These are phyloP conservation scores for Lentinula sp. DNA, from an alignment of 768 basidiomycete species.

Conservation along the genomic window DNA sequence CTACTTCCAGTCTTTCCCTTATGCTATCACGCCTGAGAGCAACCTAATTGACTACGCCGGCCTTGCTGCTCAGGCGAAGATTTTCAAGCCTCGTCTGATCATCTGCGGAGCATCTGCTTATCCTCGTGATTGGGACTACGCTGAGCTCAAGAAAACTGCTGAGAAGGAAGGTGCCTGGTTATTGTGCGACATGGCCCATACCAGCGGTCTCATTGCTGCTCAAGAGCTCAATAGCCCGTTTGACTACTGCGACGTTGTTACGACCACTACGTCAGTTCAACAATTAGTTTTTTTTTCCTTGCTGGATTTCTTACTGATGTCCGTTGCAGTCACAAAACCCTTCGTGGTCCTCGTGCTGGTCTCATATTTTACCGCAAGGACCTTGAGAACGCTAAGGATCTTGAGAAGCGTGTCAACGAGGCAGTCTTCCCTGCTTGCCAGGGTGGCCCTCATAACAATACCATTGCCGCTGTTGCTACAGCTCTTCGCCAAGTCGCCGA, in stretches of 20 bases:
- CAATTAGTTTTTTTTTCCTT: not conserved
- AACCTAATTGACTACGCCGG: slow-evolving; percentile 86
- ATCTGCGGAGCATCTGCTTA: slow-evolving; percentile 99
- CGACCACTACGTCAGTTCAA: slow-evolving; percentile 80
- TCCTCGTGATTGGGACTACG: slow-evolving; percentile 98
- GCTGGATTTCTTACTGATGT: not conserved
- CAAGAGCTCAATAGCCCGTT: slow-evolving; percentile 89
- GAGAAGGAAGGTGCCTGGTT: slow-evolving; percentile 88
- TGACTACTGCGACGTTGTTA: slow-evolving; percentile 94
- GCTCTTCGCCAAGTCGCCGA: slow-evolving; percentile 86
- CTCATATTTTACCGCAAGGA: slow-evolving; percentile 98
- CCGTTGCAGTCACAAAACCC: slow-evolving; percentile 84
- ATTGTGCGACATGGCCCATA: slow-evolving; percentile 98
- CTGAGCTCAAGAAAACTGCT: slow-evolving; percentile 69
- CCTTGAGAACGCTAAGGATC: slow-evolving; percentile 69
- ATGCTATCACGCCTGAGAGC: slow-evolving; percentile 73
- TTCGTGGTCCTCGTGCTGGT: slow-evolving; percentile 96
- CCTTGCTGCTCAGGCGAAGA: slow-evolving; percentile 79
- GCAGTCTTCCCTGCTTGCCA: slow-evolving; percentile 99
- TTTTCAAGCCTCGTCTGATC: slow-evolving; percentile 92
- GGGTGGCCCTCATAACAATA: slow-evolving; percentile 97
- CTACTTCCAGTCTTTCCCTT: slow-evolving; percentile 99
- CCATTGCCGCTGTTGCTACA: slow-evolving; percentile 93
- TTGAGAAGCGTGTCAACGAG: slow-evolving; percentile 96
- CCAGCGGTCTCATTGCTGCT: slow-evolving; percentile 90